A percentile compares a stretch with the other conserved stretches of the same genome.
Evolutionary conservation across 768 basidiomycete species (phyloP).

Genomic region (Boletus sp.): DNA sequence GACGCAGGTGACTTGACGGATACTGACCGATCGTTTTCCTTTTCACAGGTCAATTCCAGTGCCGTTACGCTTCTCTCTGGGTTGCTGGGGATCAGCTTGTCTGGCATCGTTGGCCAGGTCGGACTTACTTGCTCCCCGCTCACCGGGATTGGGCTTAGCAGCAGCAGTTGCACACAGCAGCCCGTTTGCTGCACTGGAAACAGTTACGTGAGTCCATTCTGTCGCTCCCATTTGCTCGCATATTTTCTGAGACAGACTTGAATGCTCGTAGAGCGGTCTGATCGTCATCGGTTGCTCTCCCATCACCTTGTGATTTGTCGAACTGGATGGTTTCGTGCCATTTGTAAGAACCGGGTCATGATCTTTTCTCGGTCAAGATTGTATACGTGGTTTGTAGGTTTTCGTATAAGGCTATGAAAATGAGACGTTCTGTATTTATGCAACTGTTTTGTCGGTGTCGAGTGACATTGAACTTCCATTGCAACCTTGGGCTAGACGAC

Average conservation of each 20-base stretch:
- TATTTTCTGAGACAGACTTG: not conserved
- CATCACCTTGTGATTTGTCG: not conserved
- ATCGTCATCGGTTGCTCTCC: not conserved
- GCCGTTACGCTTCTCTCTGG: not conserved
- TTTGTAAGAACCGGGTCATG: too few relatives aligned
- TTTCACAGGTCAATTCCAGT: not conserved
- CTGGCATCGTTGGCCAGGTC: not conserved
- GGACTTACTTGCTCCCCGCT: not conserved
- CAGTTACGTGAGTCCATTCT: not conserved
- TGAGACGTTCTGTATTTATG: too few relatives aligned
- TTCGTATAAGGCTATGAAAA: too few relatives aligned
- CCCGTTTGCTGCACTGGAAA: conserved; percentile 1
- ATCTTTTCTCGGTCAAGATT: too few relatives aligned
- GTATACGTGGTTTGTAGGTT: too few relatives aligned
- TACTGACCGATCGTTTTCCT: too few relatives aligned
- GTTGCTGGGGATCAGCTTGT: not conserved
- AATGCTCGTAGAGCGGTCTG: not conserved
- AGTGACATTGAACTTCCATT: too few relatives aligned
- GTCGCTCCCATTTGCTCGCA: not conserved
- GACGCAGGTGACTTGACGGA: too few relatives aligned
- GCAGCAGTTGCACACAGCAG: not conserved
- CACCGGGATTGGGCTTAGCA: not conserved
- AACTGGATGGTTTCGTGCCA: too few relatives aligned
- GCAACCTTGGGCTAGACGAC: too few relatives aligned
- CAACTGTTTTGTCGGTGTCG: too few relatives aligned